Conservation (phyloP, 768 basidiomycete genomes). For the Filobasidium floriforme region DNA sequence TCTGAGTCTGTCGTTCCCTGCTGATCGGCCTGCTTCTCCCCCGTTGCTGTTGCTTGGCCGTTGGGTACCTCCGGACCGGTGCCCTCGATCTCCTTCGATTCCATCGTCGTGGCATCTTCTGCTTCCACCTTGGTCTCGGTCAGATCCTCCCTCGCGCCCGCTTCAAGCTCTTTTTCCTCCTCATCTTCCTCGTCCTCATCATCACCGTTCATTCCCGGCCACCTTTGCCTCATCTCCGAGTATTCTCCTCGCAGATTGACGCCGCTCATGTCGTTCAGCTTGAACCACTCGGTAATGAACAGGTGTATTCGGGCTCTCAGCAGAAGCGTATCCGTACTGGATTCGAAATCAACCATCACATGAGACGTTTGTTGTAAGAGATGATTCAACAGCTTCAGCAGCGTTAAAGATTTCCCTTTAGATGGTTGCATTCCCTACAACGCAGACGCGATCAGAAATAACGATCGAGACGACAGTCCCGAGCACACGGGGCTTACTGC, state of each 20-base stretch:
- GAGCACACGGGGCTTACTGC: not conserved
- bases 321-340: not conserved
- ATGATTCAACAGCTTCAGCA: not conserved
- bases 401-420: constrained; percentile 7
- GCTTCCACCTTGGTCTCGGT: not conserved
- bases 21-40: not conserved
- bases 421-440: not conserved
- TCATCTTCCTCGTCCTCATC: constrained; percentile 2
- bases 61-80: no score
- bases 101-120: not conserved
- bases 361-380: constrained; percentile 1
- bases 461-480: not conserved
- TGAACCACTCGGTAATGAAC: constrained; percentile 10
- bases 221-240: not conserved
- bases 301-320: constrained; percentile 11
- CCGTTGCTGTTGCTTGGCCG: not conserved
- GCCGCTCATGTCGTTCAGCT: constrained; percentile 7
- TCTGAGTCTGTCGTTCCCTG: not conserved
- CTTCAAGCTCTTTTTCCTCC: not conserved
- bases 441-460: not conserved
- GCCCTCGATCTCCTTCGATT: not conserved
- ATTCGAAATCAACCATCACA: not conserved
- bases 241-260: constrained; percentile 13
- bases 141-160: not conserved
- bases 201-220: not conserved